phyloP scores from a whole-genome alignment of 2,329 filamentous ascomycete genomes.

The Colletotrichum sublineola region DNA sequence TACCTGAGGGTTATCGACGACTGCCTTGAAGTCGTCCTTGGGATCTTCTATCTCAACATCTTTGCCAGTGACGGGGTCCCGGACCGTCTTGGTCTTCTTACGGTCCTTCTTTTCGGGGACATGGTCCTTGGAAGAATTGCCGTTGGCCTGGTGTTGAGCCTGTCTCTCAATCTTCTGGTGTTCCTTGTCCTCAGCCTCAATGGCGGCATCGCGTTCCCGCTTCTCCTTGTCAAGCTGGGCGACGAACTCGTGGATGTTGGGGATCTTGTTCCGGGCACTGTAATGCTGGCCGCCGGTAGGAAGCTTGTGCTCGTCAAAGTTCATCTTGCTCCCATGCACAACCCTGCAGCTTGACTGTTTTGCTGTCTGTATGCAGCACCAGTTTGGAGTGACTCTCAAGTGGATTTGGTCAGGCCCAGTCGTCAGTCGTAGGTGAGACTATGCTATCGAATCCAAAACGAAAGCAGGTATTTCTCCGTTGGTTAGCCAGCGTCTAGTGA shows the following conservation, averaged over 20 bases:
- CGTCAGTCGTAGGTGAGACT: conserved; percentile 10
- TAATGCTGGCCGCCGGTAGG: conserved; percentile 76
- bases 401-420: conserved; percentile 2
- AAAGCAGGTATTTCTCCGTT: conserved; percentile 5
- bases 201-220: conserved; percentile 76
- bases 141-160: background rate
- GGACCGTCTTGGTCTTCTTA: conserved; percentile 76
- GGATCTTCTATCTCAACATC: conserved; percentile 90
- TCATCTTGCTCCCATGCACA: conserved; percentile 49
- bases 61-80: conserved; percentile 89
- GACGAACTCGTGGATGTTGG: conserved; percentile 88
- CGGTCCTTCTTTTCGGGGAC: conserved; percentile 49
- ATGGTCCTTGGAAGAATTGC: conserved; percentile 60
- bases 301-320: conserved; percentile 55
- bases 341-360: conserved; percentile 5
- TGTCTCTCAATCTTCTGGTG: conserved; percentile 48
- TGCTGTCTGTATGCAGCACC: background rate
- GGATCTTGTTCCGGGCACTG: conserved; percentile 85
- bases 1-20: conserved; percentile 80
- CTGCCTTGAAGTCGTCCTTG: conserved; percentile 75
- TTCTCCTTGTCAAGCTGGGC: conserved; percentile 84
- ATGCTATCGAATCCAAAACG: background rate
- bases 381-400: background rate
- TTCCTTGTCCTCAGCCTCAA: conserved; percentile 69
- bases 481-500: background rate